Conservation (phyloP, 2,329 filamentous ascomycete genomes). For the Paraphoma chrysanthemicola region DNA sequence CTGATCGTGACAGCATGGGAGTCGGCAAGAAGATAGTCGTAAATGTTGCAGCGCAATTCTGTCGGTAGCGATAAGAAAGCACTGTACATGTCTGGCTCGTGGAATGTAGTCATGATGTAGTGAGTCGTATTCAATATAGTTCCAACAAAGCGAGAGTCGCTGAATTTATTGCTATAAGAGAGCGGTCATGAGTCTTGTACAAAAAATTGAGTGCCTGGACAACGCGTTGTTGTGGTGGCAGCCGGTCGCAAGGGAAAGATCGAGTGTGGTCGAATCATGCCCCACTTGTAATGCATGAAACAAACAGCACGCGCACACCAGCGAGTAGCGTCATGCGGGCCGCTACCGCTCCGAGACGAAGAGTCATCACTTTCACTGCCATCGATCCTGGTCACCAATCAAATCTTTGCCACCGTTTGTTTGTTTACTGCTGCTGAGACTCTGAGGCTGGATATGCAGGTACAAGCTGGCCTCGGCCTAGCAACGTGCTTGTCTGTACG, state of each 20-base stretch:
- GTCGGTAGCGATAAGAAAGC: constrained; percentile 40
- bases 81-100: constrained; percentile 9
- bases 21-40: constrained; percentile 49
- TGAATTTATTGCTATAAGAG: constrained; percentile 8
- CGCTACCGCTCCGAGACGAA: constrained; percentile 19
- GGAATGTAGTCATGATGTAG: constrained; percentile 2
- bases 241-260: background rate
- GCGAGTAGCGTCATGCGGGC: constrained; percentile 18
- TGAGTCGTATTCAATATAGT: background rate
- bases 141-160: background rate
- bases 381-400: constrained; percentile 9
- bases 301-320: constrained; percentile 12
- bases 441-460: background rate
- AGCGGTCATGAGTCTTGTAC: background rate
- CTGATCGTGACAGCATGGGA: constrained; percentile 48
- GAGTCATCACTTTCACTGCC: constrained; percentile 4
- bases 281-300: constrained; percentile 19
- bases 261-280: constrained; percentile 17
- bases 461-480: background rate
- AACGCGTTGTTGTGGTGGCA: constrained; percentile 11
- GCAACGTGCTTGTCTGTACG: background rate
- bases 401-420: constrained; percentile 8
- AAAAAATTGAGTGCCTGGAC: background rate
- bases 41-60: constrained; percentile 53
- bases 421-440: constrained; percentile 5